Percentiles rank a stretch among this genome's conserved stretches.
These are phyloP conservation scores for Chaetothyriales sp. DNA, from an alignment of 2,329 filamentous ascomycete species.

Conservation along the genomic window DNA sequence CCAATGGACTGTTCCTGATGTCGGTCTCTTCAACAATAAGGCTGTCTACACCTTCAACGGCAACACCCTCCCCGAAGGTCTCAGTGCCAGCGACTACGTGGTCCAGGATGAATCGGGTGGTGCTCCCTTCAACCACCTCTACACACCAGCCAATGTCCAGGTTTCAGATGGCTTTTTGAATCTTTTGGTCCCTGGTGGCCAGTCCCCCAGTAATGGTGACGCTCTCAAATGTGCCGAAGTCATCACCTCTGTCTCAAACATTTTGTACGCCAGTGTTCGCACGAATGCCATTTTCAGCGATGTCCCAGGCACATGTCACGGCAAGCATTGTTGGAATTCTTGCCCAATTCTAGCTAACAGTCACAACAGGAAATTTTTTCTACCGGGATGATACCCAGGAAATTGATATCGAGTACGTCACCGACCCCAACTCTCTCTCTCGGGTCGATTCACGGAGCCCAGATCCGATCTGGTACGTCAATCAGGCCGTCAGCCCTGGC, in stretches of 20 bases:
- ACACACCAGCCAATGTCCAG: constrained; percentile 12
- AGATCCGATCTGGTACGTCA: constrained; percentile 14
- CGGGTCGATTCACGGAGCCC: constrained; percentile 7
- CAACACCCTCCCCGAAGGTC: constrained; percentile 10
- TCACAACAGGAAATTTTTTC: constrained; percentile 12
- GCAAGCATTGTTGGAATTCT: constrained; percentile 3
- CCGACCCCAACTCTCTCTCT: constrained; percentile 13
- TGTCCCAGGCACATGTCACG: constrained; percentile 15
- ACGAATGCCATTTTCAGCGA: constrained; percentile 14
- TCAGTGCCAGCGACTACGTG: constrained; percentile 10
- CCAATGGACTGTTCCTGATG: constrained; percentile 10
- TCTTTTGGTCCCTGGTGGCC: constrained; percentile 12
- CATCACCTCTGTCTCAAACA: constrained; percentile 9
- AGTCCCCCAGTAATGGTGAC: constrained; percentile 4
- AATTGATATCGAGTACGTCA: constrained; percentile 16
- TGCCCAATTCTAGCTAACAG: background rate
- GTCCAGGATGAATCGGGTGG: constrained; percentile 2
- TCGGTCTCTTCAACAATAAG: constrained; percentile 11
- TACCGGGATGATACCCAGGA: constrained; percentile 16
- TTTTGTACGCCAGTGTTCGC: constrained; percentile 16
- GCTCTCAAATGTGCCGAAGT: constrained; percentile 13
- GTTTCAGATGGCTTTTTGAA: constrained; percentile 8
- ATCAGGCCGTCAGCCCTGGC: constrained; percentile 11
- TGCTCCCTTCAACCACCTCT: constrained; percentile 10
- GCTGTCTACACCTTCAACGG: constrained; percentile 11